Base-by-base conservation (phyloP, 2,329 filamentous ascomycete genomes). In the Ceratocystis colombiana region DNA sequence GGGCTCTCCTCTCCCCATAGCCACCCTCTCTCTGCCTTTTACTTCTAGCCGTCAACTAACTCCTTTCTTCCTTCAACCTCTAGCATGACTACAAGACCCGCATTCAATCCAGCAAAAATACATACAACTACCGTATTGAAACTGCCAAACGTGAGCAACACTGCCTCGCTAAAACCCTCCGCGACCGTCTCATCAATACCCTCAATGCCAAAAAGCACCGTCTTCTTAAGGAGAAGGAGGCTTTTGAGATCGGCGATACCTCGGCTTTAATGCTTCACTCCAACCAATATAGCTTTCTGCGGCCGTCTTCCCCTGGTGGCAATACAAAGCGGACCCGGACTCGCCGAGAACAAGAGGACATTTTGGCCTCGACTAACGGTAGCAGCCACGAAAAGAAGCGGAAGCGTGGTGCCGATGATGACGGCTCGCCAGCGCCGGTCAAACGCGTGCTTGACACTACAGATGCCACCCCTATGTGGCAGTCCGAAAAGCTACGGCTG, bases 131-230 rank as follows among this genome's bases (percentile, higher is more conserved):
- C 76, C 82, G 85, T 72, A 75, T 82, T 71, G 83, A 85, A 72
- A 82, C 85, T 25, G 85, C 85, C 22, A 82, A 78, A 70, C 79
- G 83, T 69, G 85, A 88, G 73, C 82, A 86, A 73, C 76, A 77
- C 61, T 79, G 82, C 1, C 77, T 88, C 28, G 79, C 82, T 1
- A 78, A 77, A 65, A 88, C 85, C 1, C 79, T 88, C 57, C 82
- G 84, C 69, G 84, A 87, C 70, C 83, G 85, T n/a, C 76, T 88
- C 37, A 84, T 87, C 74, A 87, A 87, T 70, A 81, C 81, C 55
- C 79, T 88, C 68, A 82, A 80, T 17, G 79, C 82, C 46, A 87
- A 87, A 75, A 87, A 87, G 73, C 81, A 81, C 70, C 80, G 85
- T 44, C 75, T 88, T 37, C 81, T 81, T 64, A 82, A 84, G 71